A percentile compares a stretch with the other conserved stretches of the same genome.
Conservation (phyloP, 495 filamentous ascomycete species). For the Xylaria sp. region DNA sequence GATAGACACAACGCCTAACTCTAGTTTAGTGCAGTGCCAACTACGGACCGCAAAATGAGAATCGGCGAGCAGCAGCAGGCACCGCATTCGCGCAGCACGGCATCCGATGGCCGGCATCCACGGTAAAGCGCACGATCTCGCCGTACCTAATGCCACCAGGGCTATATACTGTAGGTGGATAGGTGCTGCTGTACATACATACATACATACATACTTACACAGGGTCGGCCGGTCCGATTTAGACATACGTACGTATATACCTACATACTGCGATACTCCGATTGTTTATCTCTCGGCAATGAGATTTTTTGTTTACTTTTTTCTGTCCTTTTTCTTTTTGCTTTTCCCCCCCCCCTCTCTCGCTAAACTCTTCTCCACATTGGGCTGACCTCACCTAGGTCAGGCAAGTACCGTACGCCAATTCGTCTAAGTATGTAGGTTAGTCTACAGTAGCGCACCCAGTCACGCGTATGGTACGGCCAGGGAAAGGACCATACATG, state of each 20-base stretch:
- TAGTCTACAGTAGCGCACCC: no score
- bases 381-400: conserved; percentile 19
- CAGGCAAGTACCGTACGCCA: conserved; percentile 4
- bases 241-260: neutral
- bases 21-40: no score
- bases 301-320: neutral
- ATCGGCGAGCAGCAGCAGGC: neutral
- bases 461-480: neutral
- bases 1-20: no score
- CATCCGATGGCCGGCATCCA: neutral
- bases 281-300: neutral
- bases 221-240: conserved; percentile 22
- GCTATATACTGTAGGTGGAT: neutral
- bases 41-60: neutral
- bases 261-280: neutral
- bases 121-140: neutral
- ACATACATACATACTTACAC: no score
- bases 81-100: neutral
- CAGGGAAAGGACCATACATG: conserved; percentile 18
- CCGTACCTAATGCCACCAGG: neutral
- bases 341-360: neutral
- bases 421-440: no score
- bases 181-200: no score
- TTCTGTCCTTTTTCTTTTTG: neutral
- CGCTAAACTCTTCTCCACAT: neutral